These are phyloP conservation scores for Cercospora brassicicola DNA, from an alignment of 2,329 filamentous ascomycete genomes.

Conservation along the genomic window DNA sequence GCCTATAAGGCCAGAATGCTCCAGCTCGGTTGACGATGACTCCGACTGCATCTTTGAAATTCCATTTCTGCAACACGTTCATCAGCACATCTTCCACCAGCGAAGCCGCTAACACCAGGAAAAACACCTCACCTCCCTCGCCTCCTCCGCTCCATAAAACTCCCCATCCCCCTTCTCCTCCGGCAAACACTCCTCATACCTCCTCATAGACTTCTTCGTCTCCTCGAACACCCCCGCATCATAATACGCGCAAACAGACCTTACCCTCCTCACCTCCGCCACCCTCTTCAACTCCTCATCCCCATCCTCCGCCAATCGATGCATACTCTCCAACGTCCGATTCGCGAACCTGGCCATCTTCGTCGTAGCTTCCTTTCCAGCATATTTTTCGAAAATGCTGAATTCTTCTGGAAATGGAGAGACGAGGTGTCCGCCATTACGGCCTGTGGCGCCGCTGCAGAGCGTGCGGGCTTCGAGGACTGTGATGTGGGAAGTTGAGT, in stretches of 20 bases:
- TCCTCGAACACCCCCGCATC: constrained; percentile 19
- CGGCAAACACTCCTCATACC: constrained; percentile 24
- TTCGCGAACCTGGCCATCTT: constrained; percentile 24
- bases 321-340: constrained; percentile 22
- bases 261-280: constrained; percentile 21
- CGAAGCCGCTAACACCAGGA: not conserved
- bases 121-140: constrained; percentile 10
- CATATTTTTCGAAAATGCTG: constrained; percentile 12
- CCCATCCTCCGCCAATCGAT: constrained; percentile 10
- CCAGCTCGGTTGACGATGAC: constrained; percentile 26
- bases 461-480: constrained; percentile 24
- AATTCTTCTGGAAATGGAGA: constrained; percentile 26
- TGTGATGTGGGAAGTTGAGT: constrained; percentile 14
- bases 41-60: constrained; percentile 23
- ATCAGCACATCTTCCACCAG: not conserved
- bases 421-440: constrained; percentile 26
- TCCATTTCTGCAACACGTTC: constrained; percentile 12
- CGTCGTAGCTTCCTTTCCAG: constrained; percentile 20
- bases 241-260: constrained; percentile 20
- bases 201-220: constrained; percentile 11
- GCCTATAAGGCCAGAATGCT: constrained; percentile 27
- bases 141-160: constrained; percentile 18
- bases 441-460: constrained; percentile 23
- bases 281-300: constrained; percentile 16
- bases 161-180: constrained; percentile 18